Conservation (phyloP, 1,139 yeast genomes). For the Kodamaea sp. region DNA sequence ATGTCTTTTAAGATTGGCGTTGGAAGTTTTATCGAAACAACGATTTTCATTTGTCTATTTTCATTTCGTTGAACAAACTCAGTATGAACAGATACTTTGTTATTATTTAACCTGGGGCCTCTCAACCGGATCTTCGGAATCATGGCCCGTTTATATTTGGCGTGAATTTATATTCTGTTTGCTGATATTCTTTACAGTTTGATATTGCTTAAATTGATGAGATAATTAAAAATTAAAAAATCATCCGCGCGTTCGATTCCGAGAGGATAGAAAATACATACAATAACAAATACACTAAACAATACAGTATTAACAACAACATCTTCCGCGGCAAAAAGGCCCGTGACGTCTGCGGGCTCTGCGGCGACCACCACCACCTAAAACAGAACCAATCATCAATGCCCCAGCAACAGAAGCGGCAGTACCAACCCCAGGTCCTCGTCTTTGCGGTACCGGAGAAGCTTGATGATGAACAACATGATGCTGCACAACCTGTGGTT, state of each 20-base stretch:
- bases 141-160: constrained; percentile 4
- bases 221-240: not conserved
- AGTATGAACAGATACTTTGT: constrained; percentile 5
- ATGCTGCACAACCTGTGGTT: not conserved
- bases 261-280: not conserved
- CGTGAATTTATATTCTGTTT: not conserved
- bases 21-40: constrained; percentile 11
- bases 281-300: constrained; percentile 2
- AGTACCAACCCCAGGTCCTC: not conserved
- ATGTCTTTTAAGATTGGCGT: constrained; percentile 5
- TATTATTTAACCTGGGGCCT: constrained; percentile 8
- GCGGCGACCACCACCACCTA: constrained; percentile 1
- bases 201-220: not conserved
- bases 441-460: not conserved
- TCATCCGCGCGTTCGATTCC: not conserved
- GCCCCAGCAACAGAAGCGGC: constrained; percentile 1
- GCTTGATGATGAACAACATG: not conserved
- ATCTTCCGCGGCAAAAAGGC: constrained; percentile 1
- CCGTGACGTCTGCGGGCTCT: not conserved
- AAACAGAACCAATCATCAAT: constrained; percentile 1
- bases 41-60: constrained; percentile 2
- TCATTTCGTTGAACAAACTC: constrained; percentile 2
- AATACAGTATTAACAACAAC: constrained; percentile 1
- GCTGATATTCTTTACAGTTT: not conserved
- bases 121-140: constrained; percentile 14